A percentile compares a stretch with the other conserved stretches of the same genome.
Conservation (phyloP, 1,284 basidiomycete genomes). For the Acaromyces ingoldii region DNA sequence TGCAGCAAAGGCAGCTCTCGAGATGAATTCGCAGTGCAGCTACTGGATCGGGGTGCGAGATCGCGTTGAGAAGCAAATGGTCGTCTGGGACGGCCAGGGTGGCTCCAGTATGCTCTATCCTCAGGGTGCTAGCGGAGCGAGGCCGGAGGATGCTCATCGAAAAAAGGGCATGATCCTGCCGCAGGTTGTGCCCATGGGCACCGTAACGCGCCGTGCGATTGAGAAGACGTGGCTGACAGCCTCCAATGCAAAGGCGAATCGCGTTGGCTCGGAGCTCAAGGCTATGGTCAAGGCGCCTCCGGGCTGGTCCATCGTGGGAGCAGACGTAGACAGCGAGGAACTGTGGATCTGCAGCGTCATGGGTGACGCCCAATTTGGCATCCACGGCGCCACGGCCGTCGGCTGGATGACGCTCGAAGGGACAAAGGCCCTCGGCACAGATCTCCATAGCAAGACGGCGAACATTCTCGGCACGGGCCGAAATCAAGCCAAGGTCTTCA, state of each 20-base stretch:
- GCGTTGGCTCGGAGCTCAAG: constrained; percentile 95
- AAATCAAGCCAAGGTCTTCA: constrained; percentile 97
- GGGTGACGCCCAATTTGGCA: constrained; percentile 96
- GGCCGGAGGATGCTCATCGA: constrained; percentile 16
- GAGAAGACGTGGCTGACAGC: constrained; percentile 98
- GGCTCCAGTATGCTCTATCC: constrained; percentile 53
- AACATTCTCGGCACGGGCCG: constrained; percentile 86
- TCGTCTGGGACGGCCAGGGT: constrained; percentile 69
- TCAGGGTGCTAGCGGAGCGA: constrained; percentile 25
- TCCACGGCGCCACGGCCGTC: constrained; percentile 93
- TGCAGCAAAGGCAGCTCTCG: constrained; percentile 75
- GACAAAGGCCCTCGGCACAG: constrained; percentile 91
- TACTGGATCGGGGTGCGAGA: constrained; percentile 97
- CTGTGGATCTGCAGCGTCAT: constrained; percentile 98
- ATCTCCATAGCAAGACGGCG: constrained; percentile 95
- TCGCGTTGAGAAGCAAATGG: constrained; percentile 86
- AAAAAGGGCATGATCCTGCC: constrained; percentile 84
- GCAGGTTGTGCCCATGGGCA: constrained; percentile 96
- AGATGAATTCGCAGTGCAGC: constrained; percentile 90
- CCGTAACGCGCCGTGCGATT: constrained; percentile 91
- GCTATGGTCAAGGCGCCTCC: constrained; percentile 91
- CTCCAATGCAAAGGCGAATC: constrained; percentile 94
- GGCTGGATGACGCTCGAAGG: constrained; percentile 99
- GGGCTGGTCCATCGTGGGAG: constrained; percentile 91
- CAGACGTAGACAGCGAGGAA: constrained; percentile 98